These are phyloP conservation scores for Penicillium concentricum DNA, from an alignment of 2,329 filamentous ascomycete species.

Conservation along the genomic window DNA sequence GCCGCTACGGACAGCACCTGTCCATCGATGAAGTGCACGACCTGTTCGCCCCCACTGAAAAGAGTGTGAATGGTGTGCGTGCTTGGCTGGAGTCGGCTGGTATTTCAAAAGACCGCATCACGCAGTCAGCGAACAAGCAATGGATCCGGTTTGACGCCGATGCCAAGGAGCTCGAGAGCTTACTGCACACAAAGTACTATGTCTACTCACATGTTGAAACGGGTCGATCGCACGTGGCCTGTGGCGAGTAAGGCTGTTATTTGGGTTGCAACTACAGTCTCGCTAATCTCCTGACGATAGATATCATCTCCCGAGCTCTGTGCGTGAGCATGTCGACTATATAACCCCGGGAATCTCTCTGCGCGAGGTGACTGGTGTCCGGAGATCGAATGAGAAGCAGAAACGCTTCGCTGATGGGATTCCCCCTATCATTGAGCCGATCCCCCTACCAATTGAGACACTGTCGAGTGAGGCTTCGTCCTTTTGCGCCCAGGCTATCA, in stretches of 20 bases:
- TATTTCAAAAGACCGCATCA: constrained; percentile 25
- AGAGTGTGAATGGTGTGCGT: constrained; percentile 29
- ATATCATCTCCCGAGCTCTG: constrained; percentile 30
- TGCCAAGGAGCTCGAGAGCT: constrained; percentile 36
- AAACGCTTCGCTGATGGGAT: constrained; percentile 25
- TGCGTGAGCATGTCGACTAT: constrained; percentile 33
- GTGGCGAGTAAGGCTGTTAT: constrained; percentile 35
- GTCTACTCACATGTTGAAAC: constrained; percentile 36
- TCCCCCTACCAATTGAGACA: constrained; percentile 23
- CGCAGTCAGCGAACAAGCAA: constrained; percentile 33
- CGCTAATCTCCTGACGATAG: constrained; percentile 12
- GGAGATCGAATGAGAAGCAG: constrained; percentile 4
- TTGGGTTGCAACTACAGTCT: not conserved
- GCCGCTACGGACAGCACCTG: constrained; percentile 37
- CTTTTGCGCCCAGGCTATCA: constrained; percentile 36
- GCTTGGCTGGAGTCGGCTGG: constrained; percentile 30
- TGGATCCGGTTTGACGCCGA: constrained; percentile 45
- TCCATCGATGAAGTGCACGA: constrained; percentile 33
- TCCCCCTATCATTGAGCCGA: constrained; percentile 27
- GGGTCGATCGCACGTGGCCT: constrained; percentile 37
- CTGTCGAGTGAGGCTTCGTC: constrained; percentile 17
- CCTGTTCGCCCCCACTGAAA: constrained; percentile 36
- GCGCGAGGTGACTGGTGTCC: constrained; percentile 28
- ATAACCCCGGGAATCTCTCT: constrained; percentile 36
- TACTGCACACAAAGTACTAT: constrained; percentile 43